Evolutionary conservation across 495 filamentous ascomycete genomes (phyloP).

Genomic region (Apiosordaria backusii): DNA sequence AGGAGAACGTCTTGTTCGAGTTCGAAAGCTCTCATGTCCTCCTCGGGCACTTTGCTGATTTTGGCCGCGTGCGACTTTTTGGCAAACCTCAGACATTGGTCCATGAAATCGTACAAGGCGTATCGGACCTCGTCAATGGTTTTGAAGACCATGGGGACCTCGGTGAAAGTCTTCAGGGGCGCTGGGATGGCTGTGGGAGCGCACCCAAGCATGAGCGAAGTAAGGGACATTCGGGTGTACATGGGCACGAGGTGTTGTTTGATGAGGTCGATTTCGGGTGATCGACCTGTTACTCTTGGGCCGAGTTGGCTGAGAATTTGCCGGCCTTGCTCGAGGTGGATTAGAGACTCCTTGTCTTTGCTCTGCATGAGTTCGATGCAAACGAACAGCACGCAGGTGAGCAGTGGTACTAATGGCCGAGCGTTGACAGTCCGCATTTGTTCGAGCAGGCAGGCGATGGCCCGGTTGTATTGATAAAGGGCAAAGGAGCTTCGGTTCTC

Average conservation of each 20-base stretch:
- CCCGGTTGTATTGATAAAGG: conserved; percentile 53
- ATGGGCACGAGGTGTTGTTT: conserved; percentile 43
- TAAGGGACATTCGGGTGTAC: conserved; percentile 40
- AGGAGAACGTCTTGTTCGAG: conserved; percentile 31
- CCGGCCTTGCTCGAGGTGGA: conserved; percentile 41
- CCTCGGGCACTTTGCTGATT: conserved; percentile 17
- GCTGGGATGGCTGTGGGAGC: conserved; percentile 28
- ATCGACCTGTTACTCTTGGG: conserved; percentile 19
- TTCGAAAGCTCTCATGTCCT: conserved; percentile 29
- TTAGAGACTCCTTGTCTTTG: conserved; percentile 43
- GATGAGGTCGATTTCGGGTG: conserved; percentile 33
- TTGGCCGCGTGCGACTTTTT: conserved; percentile 29
- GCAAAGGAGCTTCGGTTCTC: conserved; percentile 38
- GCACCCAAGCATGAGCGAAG: conserved; percentile 37
- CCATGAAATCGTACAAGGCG: conserved; percentile 36
- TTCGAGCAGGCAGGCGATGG: conserved; percentile 44
- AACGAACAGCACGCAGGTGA: conserved; percentile 57
- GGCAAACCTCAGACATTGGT: conserved; percentile 32
- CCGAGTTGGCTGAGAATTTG: conserved; percentile 38
- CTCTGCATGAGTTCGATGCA: conserved; percentile 56
- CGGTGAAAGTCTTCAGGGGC: conserved; percentile 30
- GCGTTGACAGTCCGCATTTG: conserved; percentile 40
- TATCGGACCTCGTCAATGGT: conserved; percentile 32
- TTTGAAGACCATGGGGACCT: conserved; percentile 31
- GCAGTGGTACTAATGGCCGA: conserved; percentile 45